Evolutionary conservation across 179 eudicot species (phyloP).

Genomic region (Spergularia azorica): DNA sequence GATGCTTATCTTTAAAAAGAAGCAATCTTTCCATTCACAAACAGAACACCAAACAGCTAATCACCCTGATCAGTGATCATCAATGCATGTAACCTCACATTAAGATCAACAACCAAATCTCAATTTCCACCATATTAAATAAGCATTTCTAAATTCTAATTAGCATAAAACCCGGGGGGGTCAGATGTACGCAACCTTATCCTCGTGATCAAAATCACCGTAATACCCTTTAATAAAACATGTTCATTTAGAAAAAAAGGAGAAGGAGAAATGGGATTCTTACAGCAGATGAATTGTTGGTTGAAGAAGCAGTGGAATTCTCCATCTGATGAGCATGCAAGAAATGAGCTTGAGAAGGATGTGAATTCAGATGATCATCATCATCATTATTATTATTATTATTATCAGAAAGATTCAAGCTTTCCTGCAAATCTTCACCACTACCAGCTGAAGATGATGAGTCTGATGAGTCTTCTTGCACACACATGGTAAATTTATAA

Average conservation of each 20-base stretch:
- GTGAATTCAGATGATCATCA: neutral
- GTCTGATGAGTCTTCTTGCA: conserved; percentile 38
- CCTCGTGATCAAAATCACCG: neutral
- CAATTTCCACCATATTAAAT: too few species aligned
- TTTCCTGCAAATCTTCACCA: conserved; percentile 32
- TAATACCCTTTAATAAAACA: neutral
- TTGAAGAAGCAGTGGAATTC: conserved; percentile 30
- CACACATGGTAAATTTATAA: conserved; percentile 41
- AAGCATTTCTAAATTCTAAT: too few species aligned
- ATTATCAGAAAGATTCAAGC: conserved; percentile 5
- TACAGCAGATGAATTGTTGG: conserved; percentile 53
- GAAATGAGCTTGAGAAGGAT: conserved; percentile 23
- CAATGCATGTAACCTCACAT: conserved; percentile 25
- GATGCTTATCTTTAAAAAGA: conserved; percentile 37
- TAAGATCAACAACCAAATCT: neutral
- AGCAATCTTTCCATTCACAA: conserved; percentile 29
- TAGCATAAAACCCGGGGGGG: neutral
- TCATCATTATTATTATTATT: neutral
- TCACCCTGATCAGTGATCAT: neutral
- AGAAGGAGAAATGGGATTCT: conserved; percentile 20
- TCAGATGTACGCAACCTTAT: conserved; percentile 16
- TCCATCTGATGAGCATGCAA: conserved; percentile 48
- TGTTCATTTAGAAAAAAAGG: neutral
- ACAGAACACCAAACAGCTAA: conserved; percentile 5
- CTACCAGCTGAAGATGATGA: conserved; percentile 34